A percentile compares a stretch with the other conserved stretches of the same genome.
phyloP scores from a whole-genome alignment of 2,329 filamentous ascomycete genomes.

The Botrytis byssoidea region DNA sequence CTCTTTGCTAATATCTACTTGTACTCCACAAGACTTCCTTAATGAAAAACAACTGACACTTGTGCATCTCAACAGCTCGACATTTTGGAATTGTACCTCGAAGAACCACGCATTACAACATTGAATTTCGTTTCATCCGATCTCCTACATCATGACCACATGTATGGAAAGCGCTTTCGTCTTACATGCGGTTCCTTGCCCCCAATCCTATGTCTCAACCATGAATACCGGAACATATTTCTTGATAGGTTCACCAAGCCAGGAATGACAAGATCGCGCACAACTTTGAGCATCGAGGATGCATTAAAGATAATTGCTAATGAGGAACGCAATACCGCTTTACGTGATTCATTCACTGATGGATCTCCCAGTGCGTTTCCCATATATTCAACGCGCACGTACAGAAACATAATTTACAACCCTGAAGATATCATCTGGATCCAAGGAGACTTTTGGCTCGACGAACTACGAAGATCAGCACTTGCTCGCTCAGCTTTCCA shows the following conservation, averaged over 20 bases:
- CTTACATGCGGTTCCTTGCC: neutral
- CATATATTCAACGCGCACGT: neutral
- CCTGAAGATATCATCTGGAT: constrained; percentile 10
- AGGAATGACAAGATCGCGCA: neutral
- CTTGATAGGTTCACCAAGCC: neutral
- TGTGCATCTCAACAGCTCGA: neutral
- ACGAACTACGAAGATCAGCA: neutral
- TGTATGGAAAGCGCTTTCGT: neutral
- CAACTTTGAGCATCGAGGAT: neutral
- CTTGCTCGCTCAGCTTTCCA: neutral
- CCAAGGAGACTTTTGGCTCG: constrained; percentile 13
- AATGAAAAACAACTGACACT: neutral
- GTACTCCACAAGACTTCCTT: rapidly evolving
- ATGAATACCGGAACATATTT: neutral
- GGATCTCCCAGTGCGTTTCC: neutral
- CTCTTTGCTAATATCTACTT: rapidly evolving
- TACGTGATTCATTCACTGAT: neutral
- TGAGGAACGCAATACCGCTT: neutral
- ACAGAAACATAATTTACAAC: neutral
- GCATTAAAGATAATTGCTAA: neutral
- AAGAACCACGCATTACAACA: neutral
- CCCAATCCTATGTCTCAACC: neutral
- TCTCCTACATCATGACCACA: neutral
- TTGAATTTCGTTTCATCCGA: neutral
- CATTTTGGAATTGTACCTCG: neutral